Evolutionary conservation across 192 early-diverging fungal genomes (phyloP).

Genomic region (Podila verticillata): DNA sequence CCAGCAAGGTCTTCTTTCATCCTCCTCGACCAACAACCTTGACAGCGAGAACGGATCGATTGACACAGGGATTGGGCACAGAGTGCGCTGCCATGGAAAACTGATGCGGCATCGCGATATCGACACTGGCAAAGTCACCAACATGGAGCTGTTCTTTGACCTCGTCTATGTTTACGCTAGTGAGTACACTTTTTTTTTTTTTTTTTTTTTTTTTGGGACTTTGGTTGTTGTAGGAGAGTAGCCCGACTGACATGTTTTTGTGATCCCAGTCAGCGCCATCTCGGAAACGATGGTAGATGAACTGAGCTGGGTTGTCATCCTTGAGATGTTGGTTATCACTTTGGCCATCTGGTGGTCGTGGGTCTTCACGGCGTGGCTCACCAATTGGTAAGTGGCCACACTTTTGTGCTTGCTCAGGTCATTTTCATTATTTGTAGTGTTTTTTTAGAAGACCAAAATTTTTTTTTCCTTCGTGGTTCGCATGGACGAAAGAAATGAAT

Average conservation of each 20-base stretch:
- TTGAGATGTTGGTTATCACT: slow-evolving; percentile 34
- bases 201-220: neutral
- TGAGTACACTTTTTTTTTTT: slow-evolving; percentile 4
- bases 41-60: too few species aligned
- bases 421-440: neutral
- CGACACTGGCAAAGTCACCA: slow-evolving; percentile 21
- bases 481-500: neutral
- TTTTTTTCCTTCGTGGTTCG: neutral
- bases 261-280: slow-evolving; percentile 25
- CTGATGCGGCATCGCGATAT: slow-evolving; percentile 9
- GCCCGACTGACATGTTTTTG: neutral
- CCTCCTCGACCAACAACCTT: too few species aligned
- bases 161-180: slow-evolving; percentile 45
- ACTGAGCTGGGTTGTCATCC: slow-evolving; percentile 16
- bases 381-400: slow-evolving; percentile 20
- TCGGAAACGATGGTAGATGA: slow-evolving; percentile 32
- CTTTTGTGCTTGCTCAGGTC: neutral
- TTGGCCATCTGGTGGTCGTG: slow-evolving; percentile 40
- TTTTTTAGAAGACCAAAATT: neutral
- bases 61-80: too few species aligned
- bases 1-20: too few species aligned
- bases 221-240: neutral
- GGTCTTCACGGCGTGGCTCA: slow-evolving; percentile 31
- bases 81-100: neutral
- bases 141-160: slow-evolving; percentile 41